Percentiles rank a stretch among this genome's conserved stretches.
These are phyloP conservation scores for Russula sp. DNA, from an alignment of 768 basidiomycete species.

Conservation along the genomic window DNA sequence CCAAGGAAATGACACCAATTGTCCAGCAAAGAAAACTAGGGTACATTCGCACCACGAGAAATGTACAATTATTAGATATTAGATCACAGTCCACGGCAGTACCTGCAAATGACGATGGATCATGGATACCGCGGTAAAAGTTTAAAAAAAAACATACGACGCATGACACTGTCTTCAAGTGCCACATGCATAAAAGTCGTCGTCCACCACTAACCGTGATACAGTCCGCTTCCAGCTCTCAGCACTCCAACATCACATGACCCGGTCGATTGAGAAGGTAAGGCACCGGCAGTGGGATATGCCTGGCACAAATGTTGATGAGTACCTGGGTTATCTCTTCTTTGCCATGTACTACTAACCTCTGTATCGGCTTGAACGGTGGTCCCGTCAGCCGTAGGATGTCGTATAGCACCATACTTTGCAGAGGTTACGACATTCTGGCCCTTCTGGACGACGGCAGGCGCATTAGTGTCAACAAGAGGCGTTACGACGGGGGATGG, in stretches of 20 bases:
- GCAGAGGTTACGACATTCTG: slow-evolving; percentile 6
- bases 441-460: slow-evolving; percentile 6
- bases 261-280: slow-evolving; percentile 4
- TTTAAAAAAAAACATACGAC: neutral
- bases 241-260: neutral
- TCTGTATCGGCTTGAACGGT: neutral
- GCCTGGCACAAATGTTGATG: neutral
- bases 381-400: neutral
- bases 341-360: neutral
- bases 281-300: neutral
- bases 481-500: neutral
- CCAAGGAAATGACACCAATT: neutral
- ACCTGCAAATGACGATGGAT: slow-evolving; percentile 2
- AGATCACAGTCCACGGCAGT: neutral
- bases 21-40: neutral
- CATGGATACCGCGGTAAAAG: neutral
- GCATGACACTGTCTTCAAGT: neutral
- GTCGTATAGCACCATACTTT: slow-evolving; percentile 18
- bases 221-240: neutral
- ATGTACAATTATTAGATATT: neutral
- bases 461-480: slow-evolving; percentile 1
- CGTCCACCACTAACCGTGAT: neutral
- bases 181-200: neutral
- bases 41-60: neutral
- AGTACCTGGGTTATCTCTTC: neutral